These are phyloP conservation scores for Geranomyces michiganensis DNA, from an alignment of 192 early-diverging fungal genomes.

Conservation along the genomic window DNA sequence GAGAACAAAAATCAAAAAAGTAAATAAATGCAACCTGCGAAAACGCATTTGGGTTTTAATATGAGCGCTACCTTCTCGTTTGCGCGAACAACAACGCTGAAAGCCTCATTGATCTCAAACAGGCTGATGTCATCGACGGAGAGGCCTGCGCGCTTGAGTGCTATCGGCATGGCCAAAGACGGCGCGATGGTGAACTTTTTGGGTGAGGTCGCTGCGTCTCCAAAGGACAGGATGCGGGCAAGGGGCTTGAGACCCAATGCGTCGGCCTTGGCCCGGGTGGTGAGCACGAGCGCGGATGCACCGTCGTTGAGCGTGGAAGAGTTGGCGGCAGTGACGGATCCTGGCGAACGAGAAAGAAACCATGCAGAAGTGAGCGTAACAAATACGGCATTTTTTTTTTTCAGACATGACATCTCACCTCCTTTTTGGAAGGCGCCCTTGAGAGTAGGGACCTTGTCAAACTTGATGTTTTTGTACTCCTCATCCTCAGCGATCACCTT, in stretches of 20 bases:
- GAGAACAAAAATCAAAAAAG: background rate
- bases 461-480: conserved; percentile 92
- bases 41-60: background rate
- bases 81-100: conserved; percentile 86
- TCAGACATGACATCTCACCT: conserved; percentile 40
- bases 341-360: conserved; percentile 15
- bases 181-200: conserved; percentile 97
- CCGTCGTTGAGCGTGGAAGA: conserved; percentile 95
- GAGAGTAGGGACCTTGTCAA: conserved; percentile 82
- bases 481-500: conserved; percentile 81
- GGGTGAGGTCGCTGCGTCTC: conserved; percentile 87
- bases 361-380: background rate
- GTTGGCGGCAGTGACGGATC: conserved; percentile 95
- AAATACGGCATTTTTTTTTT: too few species aligned
- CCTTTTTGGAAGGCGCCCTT: conserved; percentile 85
- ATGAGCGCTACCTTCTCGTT: conserved; percentile 71
- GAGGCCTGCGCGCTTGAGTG: conserved; percentile 84
- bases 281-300: conserved; percentile 88
- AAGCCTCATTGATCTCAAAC: conserved; percentile 98
- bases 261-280: conserved; percentile 73
- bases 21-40: background rate
- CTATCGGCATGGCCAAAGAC: conserved; percentile 87
- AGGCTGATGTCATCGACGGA: conserved; percentile 82
- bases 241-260: conserved; percentile 81
- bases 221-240: conserved; percentile 84